Percentiles rank a stretch among this genome's conserved stretches.
Evolutionary conservation across 1,139 yeast genomes (phyloP).

Genomic region (Diutina siamensis): DNA sequence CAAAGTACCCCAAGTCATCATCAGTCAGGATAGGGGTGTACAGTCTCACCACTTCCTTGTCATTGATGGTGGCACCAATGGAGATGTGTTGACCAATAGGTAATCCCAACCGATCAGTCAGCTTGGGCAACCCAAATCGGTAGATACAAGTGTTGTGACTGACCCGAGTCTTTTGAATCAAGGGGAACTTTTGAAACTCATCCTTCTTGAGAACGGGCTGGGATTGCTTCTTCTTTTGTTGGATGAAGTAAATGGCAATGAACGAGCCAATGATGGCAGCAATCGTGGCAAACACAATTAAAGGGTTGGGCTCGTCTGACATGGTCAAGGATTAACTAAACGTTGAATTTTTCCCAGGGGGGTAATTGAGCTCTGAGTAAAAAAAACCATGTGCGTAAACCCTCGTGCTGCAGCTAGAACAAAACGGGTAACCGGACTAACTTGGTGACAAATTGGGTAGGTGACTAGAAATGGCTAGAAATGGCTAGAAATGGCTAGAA

Average conservation of each 20-base stretch:
- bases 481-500: too few relatives aligned
- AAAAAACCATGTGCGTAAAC: neutral
- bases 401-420: neutral
- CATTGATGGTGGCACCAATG: slow-evolving; percentile 62
- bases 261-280: slow-evolving; percentile 29
- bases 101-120: slow-evolving; percentile 68
- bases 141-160: slow-evolving; percentile 79
- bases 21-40: slow-evolving; percentile 92
- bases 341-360: neutral
- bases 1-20: slow-evolving; percentile 78
- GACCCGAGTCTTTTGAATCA: slow-evolving; percentile 66
- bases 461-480: too few relatives aligned
- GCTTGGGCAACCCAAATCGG: slow-evolving; percentile 73
- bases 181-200: slow-evolving; percentile 69
- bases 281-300: slow-evolving; percentile 21
- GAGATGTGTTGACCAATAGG: slow-evolving; percentile 94
- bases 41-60: slow-evolving; percentile 78
- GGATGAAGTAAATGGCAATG: slow-evolving; percentile 26
- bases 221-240: slow-evolving; percentile 23
- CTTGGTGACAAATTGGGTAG: too few relatives aligned
- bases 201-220: slow-evolving; percentile 52
- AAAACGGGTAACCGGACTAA: too few relatives aligned
- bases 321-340: neutral
- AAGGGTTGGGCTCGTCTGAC: slow-evolving; percentile 6
- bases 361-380: neutral